A percentile compares a stretch with the other conserved stretches of the same genome.
Conservation (phyloP, 1,139 yeast species). For the Suhomyces kunorum region DNA sequence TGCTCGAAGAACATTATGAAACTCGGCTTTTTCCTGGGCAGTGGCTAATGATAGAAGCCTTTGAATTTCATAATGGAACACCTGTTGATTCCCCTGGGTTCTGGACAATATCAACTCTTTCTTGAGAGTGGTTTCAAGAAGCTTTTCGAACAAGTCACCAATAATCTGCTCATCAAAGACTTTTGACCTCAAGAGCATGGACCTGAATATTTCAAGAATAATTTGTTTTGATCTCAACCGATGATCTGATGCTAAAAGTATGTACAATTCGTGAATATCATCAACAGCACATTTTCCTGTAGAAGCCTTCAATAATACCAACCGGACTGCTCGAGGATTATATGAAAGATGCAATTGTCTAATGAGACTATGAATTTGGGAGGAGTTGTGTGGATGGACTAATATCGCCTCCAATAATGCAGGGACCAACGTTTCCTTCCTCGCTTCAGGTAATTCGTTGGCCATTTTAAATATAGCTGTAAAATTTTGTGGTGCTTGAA, state of each 20-base stretch:
- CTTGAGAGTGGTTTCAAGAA: constrained; percentile 14
- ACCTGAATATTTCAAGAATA: constrained; percentile 27
- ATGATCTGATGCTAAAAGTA: constrained; percentile 8
- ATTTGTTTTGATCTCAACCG: constrained; percentile 20
- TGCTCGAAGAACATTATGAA: constrained; percentile 31
- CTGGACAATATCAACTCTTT: constrained; percentile 10
- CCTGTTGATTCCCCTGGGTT: constrained; percentile 1
- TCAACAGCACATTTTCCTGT: background rate
- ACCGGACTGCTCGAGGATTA: constrained; percentile 4
- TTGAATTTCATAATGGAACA: constrained; percentile 22
- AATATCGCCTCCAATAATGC: constrained; percentile 1
- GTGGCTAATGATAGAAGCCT: constrained; percentile 16
- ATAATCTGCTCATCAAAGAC: constrained; percentile 19
- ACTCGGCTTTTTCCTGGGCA: constrained; percentile 21
- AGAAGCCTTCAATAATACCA: constrained; percentile 1
- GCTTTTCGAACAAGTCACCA: constrained; percentile 17
- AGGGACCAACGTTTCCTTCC: constrained; percentile 1
- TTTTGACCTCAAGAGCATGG: constrained; percentile 20
- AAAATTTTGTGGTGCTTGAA: constrained; percentile 5
- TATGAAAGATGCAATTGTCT: constrained; percentile 8
- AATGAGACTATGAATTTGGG: constrained; percentile 1
- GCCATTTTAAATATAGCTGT: constrained; percentile 4
- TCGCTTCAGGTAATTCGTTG: constrained; percentile 3
- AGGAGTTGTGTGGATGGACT: background rate
- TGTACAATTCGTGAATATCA: constrained; percentile 7